Conservation (phyloP, 164 flowering plant species). For the Magnolia officinalis region DNA sequence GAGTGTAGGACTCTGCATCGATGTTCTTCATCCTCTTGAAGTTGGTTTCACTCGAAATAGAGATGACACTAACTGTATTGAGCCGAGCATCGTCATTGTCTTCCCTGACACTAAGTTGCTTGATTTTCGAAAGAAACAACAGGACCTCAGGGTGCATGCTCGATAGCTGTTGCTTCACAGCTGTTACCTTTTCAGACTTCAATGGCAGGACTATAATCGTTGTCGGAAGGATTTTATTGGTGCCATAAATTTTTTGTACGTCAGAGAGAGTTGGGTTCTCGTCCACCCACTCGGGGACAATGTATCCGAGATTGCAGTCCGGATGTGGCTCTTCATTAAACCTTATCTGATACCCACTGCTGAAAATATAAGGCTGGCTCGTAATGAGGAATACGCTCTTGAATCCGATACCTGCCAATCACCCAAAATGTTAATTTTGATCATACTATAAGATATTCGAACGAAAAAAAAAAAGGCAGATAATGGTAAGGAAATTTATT, state of each 20-base stretch:
- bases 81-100: constrained; percentile 32
- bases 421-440: not conserved
- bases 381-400: constrained; percentile 73
- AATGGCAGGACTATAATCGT: constrained; percentile 54
- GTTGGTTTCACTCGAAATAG: constrained; percentile 50
- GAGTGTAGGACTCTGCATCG: constrained; percentile 59
- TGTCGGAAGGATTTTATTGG: constrained; percentile 35
- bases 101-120: constrained; percentile 49
- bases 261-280: constrained; percentile 44
- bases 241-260: constrained; percentile 39
- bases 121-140: constrained; percentile 59
- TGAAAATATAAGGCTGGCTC: constrained; percentile 56
- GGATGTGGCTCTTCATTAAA: constrained; percentile 52
- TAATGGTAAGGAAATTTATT: constrained; percentile 65
- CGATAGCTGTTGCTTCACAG: constrained; percentile 61
- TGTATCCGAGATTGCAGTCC: constrained; percentile 51
- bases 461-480: constrained; percentile 17
- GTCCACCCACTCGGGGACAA: constrained; percentile 78
- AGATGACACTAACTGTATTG: constrained; percentile 42
- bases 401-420: constrained; percentile 66
- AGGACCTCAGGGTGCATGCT: constrained; percentile 60
- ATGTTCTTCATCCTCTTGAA: constrained; percentile 45
- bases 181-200: constrained; percentile 55
- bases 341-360: constrained; percentile 65
- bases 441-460: no score